phyloP scores from a whole-genome alignment of 352 stramenopile species.

The Pythium vanterpoolii region DNA sequence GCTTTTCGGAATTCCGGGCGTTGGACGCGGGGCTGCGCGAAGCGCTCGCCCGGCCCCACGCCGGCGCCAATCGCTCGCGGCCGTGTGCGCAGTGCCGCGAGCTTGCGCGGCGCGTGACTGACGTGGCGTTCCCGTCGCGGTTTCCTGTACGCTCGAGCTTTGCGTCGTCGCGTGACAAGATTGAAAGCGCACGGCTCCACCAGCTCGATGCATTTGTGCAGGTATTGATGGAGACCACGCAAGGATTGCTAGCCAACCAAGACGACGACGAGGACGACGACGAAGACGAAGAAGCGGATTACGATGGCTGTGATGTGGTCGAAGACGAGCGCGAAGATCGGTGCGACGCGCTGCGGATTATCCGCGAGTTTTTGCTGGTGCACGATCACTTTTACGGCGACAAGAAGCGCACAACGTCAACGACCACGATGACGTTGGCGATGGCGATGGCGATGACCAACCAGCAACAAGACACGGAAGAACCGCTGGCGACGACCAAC shows the following conservation, averaged over 20 bases:
- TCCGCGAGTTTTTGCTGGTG: conserved; percentile 69
- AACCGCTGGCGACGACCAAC: not conserved
- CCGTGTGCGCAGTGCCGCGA: conserved; percentile 46
- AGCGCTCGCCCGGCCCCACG: conserved; percentile 24
- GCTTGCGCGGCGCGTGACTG: conserved; percentile 39
- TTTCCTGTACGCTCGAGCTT: conserved; percentile 48
- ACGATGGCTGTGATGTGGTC: conserved; percentile 25
- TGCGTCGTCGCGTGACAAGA: conserved; percentile 44
- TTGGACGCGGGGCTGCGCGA: conserved; percentile 40
- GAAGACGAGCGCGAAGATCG: conserved; percentile 36
- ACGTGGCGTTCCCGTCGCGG: conserved; percentile 51
- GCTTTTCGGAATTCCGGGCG: conserved; percentile 72
- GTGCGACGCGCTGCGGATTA: conserved; percentile 44
- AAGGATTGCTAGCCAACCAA: conserved; percentile 54
- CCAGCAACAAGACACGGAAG: not conserved
- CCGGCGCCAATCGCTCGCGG: not conserved
- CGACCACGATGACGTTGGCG: no score
- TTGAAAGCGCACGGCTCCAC: conserved; percentile 51
- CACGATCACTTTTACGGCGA: conserved; percentile 39
- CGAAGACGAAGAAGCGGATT: conserved; percentile 29
- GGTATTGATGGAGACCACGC: conserved; percentile 62
- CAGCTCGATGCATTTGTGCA: conserved; percentile 66
- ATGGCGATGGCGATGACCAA: no score
- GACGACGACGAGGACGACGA: conserved; percentile 42
- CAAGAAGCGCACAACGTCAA: conserved; percentile 1